Conservation (phyloP, 306 rosid genomes). For the Senna tora region DNA sequence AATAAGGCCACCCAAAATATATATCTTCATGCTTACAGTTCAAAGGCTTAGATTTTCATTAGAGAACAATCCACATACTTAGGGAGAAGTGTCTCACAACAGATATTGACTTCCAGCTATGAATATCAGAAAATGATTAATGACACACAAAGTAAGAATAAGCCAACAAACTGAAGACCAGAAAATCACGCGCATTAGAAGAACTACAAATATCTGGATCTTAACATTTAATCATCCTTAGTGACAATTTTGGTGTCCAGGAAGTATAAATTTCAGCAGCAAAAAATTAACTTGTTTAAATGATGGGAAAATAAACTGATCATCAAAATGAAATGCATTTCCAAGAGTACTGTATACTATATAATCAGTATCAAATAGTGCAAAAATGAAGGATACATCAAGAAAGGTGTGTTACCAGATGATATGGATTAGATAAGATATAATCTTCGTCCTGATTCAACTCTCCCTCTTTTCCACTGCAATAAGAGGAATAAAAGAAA, state of each 20-base stretch:
- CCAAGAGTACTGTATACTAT: conserved; percentile 22
- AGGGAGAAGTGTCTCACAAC: conserved; percentile 13
- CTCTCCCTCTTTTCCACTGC: conserved; percentile 91
- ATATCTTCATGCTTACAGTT: conserved; percentile 30
- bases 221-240: not conserved
- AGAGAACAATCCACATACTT: conserved; percentile 18
- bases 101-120: conserved; percentile 28
- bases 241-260: conserved; percentile 14
- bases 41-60: conserved; percentile 18
- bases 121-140: conserved; percentile 28
- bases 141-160: conserved; percentile 14
- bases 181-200: conserved; percentile 5
- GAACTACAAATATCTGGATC: conserved; percentile 1
- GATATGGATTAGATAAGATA: conserved; percentile 88
- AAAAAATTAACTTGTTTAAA: not conserved
- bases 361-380: conserved; percentile 26
- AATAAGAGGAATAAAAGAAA: conserved; percentile 33
- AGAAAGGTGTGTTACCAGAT: conserved; percentile 61
- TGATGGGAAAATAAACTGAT: conserved; percentile 8
- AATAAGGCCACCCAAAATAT: conserved; percentile 7
- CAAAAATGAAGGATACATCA: conserved; percentile 11
- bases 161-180: conserved; percentile 29
- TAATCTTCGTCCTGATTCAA: conserved; percentile 72
- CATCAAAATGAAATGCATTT: not conserved
- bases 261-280: conserved; percentile 10